Conservation (phyloP, 1,139 yeast species). For the Hyphopichia wangnamkhiaoensis region DNA sequence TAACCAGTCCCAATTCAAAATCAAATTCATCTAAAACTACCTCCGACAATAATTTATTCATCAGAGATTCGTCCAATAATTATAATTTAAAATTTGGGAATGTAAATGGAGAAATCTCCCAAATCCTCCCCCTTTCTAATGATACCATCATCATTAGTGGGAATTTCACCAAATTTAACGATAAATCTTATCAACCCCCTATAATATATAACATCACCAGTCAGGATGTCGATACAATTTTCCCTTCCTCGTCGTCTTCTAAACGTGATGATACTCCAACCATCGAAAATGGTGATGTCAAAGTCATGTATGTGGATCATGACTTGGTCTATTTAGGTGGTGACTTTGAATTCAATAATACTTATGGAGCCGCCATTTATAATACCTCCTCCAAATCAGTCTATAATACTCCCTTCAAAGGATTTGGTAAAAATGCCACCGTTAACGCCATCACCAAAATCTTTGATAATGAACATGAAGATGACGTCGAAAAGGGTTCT, state of each 20-base stretch:
- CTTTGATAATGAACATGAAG: conserved; percentile 29
- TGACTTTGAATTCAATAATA: conserved; percentile 53
- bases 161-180: conserved; percentile 37
- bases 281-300: conserved; percentile 51
- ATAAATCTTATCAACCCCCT: conserved; percentile 47
- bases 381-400: conserved; percentile 48
- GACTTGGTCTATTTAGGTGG: conserved; percentile 80
- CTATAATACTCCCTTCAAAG: conserved; percentile 65
- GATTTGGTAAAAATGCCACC: conserved; percentile 63
- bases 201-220: conserved; percentile 54
- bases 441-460: conserved; percentile 67
- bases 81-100: conserved; percentile 31
- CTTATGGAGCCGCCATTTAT: conserved; percentile 70
- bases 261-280: conserved; percentile 25
- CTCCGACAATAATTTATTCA: conserved; percentile 24
- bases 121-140: conserved; percentile 25
- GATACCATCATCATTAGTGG: conserved; percentile 47
- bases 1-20: conserved; percentile 10
- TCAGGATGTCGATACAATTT: conserved; percentile 41
- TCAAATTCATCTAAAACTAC: conserved; percentile 12
- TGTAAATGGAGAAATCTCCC: conserved; percentile 36
- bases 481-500: conserved; percentile 28
- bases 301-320: conserved; percentile 47
- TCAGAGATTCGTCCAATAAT: conserved; percentile 31
- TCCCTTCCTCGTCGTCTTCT: conserved; percentile 15